phyloP scores from a whole-genome alignment of 202 grass and related monocot genomes.

The Musa balbisiana region DNA sequence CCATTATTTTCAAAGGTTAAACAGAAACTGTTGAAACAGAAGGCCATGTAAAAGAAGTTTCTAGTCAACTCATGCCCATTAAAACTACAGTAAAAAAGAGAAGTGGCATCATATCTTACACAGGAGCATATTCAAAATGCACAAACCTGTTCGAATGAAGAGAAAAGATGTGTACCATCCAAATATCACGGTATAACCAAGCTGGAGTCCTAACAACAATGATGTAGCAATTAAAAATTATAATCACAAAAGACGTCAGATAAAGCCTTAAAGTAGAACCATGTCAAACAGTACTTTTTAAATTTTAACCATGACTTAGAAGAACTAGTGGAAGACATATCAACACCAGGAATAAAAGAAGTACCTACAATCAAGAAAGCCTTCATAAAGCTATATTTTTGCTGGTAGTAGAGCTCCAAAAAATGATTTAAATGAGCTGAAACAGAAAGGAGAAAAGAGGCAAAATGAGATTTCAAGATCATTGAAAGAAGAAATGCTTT shows the following conservation, averaged over 20 bases:
- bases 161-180: conserved; percentile 97
- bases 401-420: conserved; percentile 60
- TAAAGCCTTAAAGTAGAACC: not conserved
- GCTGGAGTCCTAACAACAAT: conserved; percentile 54
- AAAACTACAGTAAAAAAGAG: not conserved
- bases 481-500: not conserved
- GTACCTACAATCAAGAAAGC: conserved; percentile 81
- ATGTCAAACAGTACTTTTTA: not conserved
- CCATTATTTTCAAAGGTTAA: not conserved
- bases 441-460: conserved; percentile 19
- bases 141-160: conserved; percentile 79
- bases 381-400: conserved; percentile 59
- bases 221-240: conserved; percentile 10
- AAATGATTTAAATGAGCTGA: conserved; percentile 87
- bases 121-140: conserved; percentile 16
- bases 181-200: conserved; percentile 91
- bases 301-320: not conserved
- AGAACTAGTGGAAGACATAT: conserved; percentile 19
- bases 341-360: conserved; percentile 22
- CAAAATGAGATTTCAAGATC: not conserved
- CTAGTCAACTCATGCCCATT: not conserved
- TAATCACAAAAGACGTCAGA: not conserved
- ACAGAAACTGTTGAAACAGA: not conserved
- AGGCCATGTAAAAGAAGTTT: not conserved
- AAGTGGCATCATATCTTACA: conserved; percentile 14